Conservation (phyloP, 2,329 filamentous ascomycete genomes). For the Cladorrhinum sp. region DNA sequence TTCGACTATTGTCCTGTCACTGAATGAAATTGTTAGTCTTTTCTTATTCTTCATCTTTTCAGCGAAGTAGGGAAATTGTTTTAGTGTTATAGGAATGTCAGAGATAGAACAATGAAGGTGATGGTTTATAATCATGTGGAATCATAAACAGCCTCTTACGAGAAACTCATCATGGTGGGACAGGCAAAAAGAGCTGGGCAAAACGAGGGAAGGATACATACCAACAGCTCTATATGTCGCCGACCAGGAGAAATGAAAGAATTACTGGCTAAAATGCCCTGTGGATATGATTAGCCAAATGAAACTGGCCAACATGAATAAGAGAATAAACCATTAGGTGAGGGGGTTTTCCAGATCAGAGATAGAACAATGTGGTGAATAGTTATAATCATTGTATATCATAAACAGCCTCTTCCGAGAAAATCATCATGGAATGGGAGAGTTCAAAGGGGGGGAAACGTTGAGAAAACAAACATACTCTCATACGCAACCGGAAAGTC, state of each 20-base stretch:
- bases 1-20: too few relatives aligned
- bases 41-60: too few relatives aligned
- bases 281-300: not conserved
- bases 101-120: slow-evolving; percentile 8
- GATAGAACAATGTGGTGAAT: slow-evolving; percentile 24
- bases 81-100: too few relatives aligned
- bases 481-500: not conserved
- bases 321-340: not conserved
- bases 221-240: not conserved
- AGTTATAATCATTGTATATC: slow-evolving; percentile 23
- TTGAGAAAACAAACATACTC: not conserved
- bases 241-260: not conserved
- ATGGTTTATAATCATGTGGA: not conserved
- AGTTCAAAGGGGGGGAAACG: not conserved
- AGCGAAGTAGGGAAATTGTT: too few relatives aligned
- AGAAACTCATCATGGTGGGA: slow-evolving; percentile 4
- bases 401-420: slow-evolving; percentile 28
- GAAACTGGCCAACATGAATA: not conserved
- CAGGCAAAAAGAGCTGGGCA: not conserved
- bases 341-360: slow-evolving; percentile 10
- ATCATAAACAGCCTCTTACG: slow-evolving; percentile 24
- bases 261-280: not conserved
- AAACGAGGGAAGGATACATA: not conserved
- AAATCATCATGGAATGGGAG: slow-evolving; percentile 20
- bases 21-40: too few relatives aligned